phyloP scores from a whole-genome alignment of 1,139 yeast species.

The Lodderomyces margitis region DNA sequence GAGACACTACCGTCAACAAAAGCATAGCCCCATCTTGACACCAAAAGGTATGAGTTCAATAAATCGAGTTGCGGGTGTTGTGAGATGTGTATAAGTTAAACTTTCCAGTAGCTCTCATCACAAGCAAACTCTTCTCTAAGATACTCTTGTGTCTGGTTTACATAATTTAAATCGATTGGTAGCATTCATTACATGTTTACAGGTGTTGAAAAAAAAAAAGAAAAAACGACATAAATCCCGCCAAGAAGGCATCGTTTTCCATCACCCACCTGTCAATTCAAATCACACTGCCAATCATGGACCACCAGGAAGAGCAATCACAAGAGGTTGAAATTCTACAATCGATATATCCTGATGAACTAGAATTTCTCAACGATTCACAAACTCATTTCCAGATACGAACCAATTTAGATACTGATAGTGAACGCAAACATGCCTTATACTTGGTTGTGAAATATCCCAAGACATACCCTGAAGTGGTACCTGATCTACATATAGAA shows the following conservation, averaged over 20 bases:
- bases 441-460: constrained; percentile 64
- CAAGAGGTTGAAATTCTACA: constrained; percentile 83
- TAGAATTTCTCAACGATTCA: constrained; percentile 34
- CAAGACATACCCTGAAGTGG: constrained; percentile 65
- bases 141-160: no score
- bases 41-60: no score
- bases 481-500: constrained; percentile 52
- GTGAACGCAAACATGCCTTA: constrained; percentile 52
- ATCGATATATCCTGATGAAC: constrained; percentile 91
- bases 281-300: constrained; percentile 52
- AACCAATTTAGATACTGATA: constrained; percentile 56
- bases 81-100: no score
- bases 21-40: no score
- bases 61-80: no score
- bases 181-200: no score
- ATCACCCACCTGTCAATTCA: not conserved
- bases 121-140: no score
- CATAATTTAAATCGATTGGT: no score
- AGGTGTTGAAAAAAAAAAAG: not conserved
- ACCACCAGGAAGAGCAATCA: constrained; percentile 66
- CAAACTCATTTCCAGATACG: constrained; percentile 47
- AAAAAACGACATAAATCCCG: not conserved
- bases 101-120: no score
- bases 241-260: not conserved
- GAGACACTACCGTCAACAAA: no score